These are phyloP conservation scores for Hypoxylon rickii DNA, from an alignment of 495 filamentous ascomycete genomes.

Conservation along the genomic window DNA sequence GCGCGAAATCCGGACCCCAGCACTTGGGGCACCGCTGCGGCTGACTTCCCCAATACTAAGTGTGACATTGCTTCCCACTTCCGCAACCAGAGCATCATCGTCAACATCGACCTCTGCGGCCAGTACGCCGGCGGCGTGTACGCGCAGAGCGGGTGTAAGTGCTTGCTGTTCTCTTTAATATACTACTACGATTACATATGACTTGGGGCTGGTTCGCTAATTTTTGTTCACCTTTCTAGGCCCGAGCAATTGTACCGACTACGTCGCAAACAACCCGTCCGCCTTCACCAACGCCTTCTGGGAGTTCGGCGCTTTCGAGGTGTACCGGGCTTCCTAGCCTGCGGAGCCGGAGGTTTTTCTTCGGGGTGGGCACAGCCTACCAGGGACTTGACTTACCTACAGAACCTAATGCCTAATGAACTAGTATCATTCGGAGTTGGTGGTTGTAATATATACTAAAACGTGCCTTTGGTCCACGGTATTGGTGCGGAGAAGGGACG, in stretches of 20 bases:
- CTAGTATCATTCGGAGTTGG: constrained; percentile 24
- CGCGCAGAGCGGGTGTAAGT: constrained; percentile 50
- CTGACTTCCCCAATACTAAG: constrained; percentile 58
- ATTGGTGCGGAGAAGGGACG: no score
- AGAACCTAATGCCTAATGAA: constrained; percentile 10
- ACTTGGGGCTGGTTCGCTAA: background rate
- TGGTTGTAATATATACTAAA: background rate
- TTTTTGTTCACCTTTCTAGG: constrained; percentile 27
- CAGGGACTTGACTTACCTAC: no score
- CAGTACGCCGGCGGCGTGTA: constrained; percentile 61
- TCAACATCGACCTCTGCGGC: constrained; percentile 72
- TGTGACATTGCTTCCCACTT: constrained; percentile 68
- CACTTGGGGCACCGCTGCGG: constrained; percentile 62
- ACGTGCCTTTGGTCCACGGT: no score
- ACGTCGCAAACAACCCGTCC: constrained; percentile 63
- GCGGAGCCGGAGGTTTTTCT: no score
- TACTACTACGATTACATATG: background rate
- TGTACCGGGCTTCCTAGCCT: constrained; percentile 54
- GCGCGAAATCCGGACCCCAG: constrained; percentile 58
- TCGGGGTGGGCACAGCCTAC: no score
- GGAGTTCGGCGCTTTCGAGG: constrained; percentile 66
- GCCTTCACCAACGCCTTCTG: constrained; percentile 69
- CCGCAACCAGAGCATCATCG: constrained; percentile 66
- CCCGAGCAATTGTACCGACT: constrained; percentile 60
- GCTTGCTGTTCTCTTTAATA: constrained; percentile 20